phyloP scores from a whole-genome alignment of 1,284 basidiomycete genomes.

The Somion occarium region DNA sequence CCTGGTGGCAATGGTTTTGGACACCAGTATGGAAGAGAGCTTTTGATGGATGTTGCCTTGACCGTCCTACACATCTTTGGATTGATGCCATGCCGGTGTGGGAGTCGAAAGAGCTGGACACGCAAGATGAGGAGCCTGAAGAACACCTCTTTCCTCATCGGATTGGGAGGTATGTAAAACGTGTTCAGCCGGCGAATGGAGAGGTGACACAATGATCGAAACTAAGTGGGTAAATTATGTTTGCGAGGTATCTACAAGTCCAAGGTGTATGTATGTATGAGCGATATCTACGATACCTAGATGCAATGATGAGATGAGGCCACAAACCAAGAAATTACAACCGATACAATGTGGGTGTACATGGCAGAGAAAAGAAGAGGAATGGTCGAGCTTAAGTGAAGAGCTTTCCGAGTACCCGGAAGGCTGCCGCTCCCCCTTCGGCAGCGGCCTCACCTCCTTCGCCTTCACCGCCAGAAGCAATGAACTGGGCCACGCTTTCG shows the following conservation, averaged over 20 bases:
- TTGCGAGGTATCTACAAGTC: too few relatives aligned
- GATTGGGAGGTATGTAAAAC: conserved; percentile 49
- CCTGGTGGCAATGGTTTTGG: conserved; percentile 68
- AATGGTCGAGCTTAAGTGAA: background rate
- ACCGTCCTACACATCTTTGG: conserved; percentile 52
- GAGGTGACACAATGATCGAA: background rate
- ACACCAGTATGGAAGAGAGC: conserved; percentile 54
- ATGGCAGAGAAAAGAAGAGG: too few relatives aligned
- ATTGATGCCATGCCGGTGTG: conserved; percentile 38
- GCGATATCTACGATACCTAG: background rate
- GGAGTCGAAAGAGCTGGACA: conserved; percentile 37
- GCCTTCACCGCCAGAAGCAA: conserved; percentile 13
- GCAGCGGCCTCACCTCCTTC: background rate
- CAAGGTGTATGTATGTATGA: background rate
- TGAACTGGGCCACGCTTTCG: conserved; percentile 17
- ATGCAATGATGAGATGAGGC: too few relatives aligned
- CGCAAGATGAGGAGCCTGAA: conserved; percentile 37
- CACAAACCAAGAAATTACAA: too few relatives aligned
- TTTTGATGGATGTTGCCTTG: conserved; percentile 59
- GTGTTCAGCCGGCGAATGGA: background rate
- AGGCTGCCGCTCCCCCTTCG: background rate
- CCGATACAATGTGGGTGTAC: too few relatives aligned
- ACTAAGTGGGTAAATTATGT: background rate
- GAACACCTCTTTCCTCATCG: conserved; percentile 56
- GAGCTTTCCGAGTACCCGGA: background rate